Evolutionary conservation across 2,329 filamentous ascomycete genomes (phyloP).

Genomic region (Colletotrichum endophyticum): DNA sequence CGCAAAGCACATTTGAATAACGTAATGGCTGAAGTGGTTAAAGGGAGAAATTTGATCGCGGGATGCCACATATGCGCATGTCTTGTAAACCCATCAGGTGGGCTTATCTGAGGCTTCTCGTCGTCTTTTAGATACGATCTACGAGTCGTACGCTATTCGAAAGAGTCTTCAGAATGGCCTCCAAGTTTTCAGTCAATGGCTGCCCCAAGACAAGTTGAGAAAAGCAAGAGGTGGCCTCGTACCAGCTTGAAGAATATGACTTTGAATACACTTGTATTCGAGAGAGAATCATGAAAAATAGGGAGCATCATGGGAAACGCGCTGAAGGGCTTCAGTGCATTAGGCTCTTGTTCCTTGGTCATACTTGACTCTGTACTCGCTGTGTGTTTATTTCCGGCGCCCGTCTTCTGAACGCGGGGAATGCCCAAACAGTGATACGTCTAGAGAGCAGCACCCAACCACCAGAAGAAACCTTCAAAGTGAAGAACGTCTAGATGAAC

Average conservation of each 20-base stretch:
- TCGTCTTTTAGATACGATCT: neutral
- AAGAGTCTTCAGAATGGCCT: accelerated
- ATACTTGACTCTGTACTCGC: neutral
- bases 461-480: accelerated
- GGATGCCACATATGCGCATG: neutral
- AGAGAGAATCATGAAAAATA: neutral
- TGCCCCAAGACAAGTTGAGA: neutral
- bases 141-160: neutral
- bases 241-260: neutral
- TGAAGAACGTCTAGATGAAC: accelerated
- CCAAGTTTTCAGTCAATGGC: neutral
- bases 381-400: neutral
- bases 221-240: neutral
- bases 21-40: accelerated
- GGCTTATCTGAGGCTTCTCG: neutral
- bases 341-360: neutral
- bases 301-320: neutral
- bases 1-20: neutral
- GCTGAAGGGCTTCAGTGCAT: neutral
- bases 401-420: neutral
- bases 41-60: neutral
- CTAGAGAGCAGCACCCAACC: neutral
- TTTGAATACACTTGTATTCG: neutral
- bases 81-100: neutral
- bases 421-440: accelerated